Conservation (phyloP, 2,329 filamentous ascomycete species). For the Cryphonectria japonica region DNA sequence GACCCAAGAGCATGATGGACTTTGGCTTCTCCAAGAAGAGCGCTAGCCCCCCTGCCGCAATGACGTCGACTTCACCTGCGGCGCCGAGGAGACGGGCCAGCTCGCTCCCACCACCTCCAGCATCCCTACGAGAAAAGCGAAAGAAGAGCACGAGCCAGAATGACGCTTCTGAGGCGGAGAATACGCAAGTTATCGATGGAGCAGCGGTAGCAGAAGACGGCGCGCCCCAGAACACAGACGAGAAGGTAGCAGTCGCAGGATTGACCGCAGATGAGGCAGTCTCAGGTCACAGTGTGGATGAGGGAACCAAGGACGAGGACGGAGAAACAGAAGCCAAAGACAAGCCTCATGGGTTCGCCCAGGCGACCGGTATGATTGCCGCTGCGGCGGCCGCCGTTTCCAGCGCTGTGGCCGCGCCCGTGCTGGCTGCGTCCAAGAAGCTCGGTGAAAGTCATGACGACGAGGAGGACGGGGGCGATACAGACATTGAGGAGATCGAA, state of each 20-base stretch:
- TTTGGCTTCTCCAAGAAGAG: slow-evolving; percentile 35
- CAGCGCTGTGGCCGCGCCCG: not conserved
- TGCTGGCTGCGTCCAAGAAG: slow-evolving; percentile 7
- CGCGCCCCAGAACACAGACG: slow-evolving; percentile 22
- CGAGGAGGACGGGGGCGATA: slow-evolving; percentile 51
- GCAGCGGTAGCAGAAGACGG: slow-evolving; percentile 39
- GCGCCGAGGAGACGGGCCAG: slow-evolving; percentile 49
- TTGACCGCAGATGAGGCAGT: not conserved
- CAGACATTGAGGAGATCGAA: slow-evolving; percentile 51
- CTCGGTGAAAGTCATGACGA: slow-evolving; percentile 38
- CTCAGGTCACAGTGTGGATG: slow-evolving; percentile 33
- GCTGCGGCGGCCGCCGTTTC: not conserved
- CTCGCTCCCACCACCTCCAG: slow-evolving; percentile 50
- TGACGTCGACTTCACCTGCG: slow-evolving; percentile 41
- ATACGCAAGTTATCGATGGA: slow-evolving; percentile 40
- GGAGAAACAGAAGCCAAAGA: not conserved
- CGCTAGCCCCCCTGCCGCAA: slow-evolving; percentile 39
- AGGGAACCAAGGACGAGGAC: slow-evolving; percentile 51
- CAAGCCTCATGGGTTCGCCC: slow-evolving; percentile 23
- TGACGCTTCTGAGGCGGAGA: slow-evolving; percentile 4
- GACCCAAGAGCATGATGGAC: slow-evolving; percentile 54
- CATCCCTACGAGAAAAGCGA: slow-evolving; percentile 32
- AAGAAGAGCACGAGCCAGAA: slow-evolving; percentile 15
- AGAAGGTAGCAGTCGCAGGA: slow-evolving; percentile 17
- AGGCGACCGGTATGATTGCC: slow-evolving; percentile 11